Evolutionary conservation across 2,329 filamentous ascomycete genomes (phyloP).

Genomic region (Aotearoamyces nothofagi): DNA sequence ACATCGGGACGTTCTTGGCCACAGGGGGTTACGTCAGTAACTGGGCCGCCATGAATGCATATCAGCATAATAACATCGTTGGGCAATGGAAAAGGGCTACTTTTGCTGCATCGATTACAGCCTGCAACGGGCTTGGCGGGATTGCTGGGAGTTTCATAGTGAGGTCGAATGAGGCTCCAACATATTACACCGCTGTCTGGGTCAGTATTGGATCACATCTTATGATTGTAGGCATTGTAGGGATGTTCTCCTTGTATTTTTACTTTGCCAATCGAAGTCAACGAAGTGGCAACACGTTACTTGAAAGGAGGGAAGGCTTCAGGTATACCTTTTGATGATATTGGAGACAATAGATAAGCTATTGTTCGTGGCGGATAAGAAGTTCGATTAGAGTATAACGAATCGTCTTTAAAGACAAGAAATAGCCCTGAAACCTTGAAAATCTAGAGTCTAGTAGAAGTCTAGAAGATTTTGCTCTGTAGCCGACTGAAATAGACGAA

Average conservation of each 20-base stretch:
- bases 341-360: background rate
- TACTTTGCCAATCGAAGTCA: slow-evolving; percentile 33
- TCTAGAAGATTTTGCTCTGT: too few relatives aligned
- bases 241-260: slow-evolving; percentile 35
- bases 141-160: slow-evolving; percentile 62
- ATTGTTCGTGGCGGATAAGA: too few relatives aligned
- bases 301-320: slow-evolving; percentile 25
- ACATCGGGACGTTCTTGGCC: slow-evolving; percentile 22
- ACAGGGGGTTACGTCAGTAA: slow-evolving; percentile 67
- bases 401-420: too few relatives aligned
- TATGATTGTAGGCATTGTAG: slow-evolving; percentile 38
- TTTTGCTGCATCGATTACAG: slow-evolving; percentile 60
- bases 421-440: too few relatives aligned
- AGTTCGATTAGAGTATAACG: too few relatives aligned
- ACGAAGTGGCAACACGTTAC: slow-evolving; percentile 26
- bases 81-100: slow-evolving; percentile 84
- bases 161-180: slow-evolving; percentile 40
- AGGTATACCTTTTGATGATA: slow-evolving; percentile 18
- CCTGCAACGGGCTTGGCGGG: slow-evolving; percentile 65
- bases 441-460: too few relatives aligned
- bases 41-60: slow-evolving; percentile 62
- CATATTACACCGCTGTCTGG: slow-evolving; percentile 51
- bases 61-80: slow-evolving; percentile 77
- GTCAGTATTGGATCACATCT: slow-evolving; percentile 49
- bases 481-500: too few relatives aligned